A percentile compares a stretch with the other conserved stretches of the same genome.
Conservation (phyloP, 257 asterid genomes). For the Penstemon newberryi region DNA sequence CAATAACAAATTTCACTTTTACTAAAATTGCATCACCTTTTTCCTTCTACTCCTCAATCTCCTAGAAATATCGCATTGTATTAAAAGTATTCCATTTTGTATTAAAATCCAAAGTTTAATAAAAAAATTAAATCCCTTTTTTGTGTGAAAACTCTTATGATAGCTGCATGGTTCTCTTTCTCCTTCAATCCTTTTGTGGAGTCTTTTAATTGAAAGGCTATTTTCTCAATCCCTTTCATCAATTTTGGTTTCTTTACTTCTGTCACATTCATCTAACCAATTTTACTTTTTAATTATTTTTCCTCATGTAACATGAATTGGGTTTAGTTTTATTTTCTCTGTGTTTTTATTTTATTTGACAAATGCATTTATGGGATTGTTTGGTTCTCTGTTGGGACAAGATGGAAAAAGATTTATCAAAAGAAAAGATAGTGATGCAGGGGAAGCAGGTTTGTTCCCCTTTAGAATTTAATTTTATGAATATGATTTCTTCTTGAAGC, state of each 20-base stretch:
- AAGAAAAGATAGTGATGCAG: slow-evolving; percentile 88
- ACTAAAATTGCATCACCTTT: neutral
- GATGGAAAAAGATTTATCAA: slow-evolving; percentile 60
- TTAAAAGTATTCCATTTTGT: neutral
- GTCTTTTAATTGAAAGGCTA: slow-evolving; percentile 7
- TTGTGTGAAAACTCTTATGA: neutral
- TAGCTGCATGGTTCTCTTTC: slow-evolving; percentile 18
- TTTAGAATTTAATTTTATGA: neutral
- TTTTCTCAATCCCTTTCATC: neutral
- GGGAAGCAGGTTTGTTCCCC: slow-evolving; percentile 62
- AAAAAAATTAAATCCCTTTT: neutral
- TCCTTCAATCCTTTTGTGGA: slow-evolving; percentile 10
- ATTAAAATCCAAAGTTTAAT: no score
- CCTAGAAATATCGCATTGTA: slow-evolving; percentile 25
- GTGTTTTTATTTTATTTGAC: neutral
- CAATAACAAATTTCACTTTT: slow-evolving; percentile 20
- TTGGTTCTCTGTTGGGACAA: slow-evolving; percentile 46
- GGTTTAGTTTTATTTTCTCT: neutral
- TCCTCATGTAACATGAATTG: neutral
- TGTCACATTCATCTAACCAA: neutral
- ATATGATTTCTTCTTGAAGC: neutral
- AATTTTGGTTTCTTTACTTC: neutral
- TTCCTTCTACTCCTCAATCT: neutral
- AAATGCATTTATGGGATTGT: slow-evolving; percentile 61
- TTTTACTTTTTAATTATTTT: neutral